These are phyloP conservation scores for Polyplosphaeria fusca DNA, from an alignment of 495 filamentous ascomycete genomes.

Conservation along the genomic window DNA sequence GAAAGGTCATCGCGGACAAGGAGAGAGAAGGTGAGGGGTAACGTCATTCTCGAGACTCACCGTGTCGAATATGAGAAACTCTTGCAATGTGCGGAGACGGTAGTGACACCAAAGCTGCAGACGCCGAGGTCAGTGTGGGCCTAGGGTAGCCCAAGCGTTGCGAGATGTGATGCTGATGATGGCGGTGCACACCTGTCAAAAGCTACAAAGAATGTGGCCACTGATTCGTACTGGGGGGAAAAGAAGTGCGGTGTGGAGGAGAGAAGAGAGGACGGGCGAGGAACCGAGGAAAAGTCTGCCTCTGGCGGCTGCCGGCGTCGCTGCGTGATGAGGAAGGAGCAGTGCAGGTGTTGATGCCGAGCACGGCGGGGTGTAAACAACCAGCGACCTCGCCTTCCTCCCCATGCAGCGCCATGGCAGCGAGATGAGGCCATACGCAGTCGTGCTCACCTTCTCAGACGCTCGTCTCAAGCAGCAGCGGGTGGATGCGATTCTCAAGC, in stretches of 20 bases:
- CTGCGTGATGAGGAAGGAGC: slow-evolving; percentile 14
- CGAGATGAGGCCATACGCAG: background rate
- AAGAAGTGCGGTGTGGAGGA: slow-evolving; percentile 30
- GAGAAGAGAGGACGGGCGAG: slow-evolving; percentile 5
- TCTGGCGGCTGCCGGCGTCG: background rate
- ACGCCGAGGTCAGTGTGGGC: background rate
- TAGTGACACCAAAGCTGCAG: slow-evolving; percentile 34
- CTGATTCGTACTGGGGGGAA: slow-evolving; percentile 29
- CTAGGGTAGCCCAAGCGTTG: background rate
- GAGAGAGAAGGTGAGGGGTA: background rate
- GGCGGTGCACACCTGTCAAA: slow-evolving; percentile 26
- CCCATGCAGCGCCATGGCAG: background rate
- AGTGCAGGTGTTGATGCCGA: background rate
- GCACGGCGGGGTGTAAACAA: background rate
- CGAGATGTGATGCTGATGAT: background rate
- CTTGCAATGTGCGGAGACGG: slow-evolving; percentile 30
- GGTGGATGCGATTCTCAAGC: background rate
- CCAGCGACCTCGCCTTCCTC: background rate
- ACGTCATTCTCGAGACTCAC: slow-evolving; percentile 8
- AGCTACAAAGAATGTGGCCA: slow-evolving; percentile 39
- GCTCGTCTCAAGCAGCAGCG: background rate
- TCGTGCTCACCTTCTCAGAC: background rate
- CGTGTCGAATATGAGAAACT: slow-evolving; percentile 28
- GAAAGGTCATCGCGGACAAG: no score
- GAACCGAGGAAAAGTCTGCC: slow-evolving; percentile 14